phyloP scores from a whole-genome alignment of 139 green algal genomes.

The Chlorella sp. region DNA sequence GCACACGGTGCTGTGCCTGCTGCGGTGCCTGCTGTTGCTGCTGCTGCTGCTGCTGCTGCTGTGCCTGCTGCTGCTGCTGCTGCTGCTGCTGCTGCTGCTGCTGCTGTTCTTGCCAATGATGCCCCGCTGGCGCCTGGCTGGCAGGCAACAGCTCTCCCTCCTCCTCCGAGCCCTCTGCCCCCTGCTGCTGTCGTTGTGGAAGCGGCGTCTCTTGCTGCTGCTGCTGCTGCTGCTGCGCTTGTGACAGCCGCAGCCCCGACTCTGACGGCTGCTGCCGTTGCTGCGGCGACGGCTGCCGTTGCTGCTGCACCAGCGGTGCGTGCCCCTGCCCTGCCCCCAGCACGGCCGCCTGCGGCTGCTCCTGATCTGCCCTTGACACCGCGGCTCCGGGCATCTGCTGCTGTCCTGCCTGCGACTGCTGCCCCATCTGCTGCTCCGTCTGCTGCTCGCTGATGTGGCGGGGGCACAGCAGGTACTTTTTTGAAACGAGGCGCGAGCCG shows the following conservation, averaged over 20 bases:
- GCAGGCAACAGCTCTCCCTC: not conserved
- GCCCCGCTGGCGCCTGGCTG: not conserved
- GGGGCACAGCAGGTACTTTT: constrained; percentile 43
- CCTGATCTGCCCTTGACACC: not conserved
- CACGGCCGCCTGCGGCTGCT: not conserved
- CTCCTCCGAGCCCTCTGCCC: not conserved
- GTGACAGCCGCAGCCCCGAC: too few relatives aligned
- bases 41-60: not conserved
- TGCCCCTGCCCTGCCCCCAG: too few relatives aligned
- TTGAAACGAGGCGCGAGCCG: constrained; percentile 17
- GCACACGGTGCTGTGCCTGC: not conserved
- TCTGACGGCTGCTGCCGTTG: not conserved
- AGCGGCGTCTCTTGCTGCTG: not conserved
- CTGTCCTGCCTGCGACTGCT: not conserved
- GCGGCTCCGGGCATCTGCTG: not conserved
- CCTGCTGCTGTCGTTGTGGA: not conserved
- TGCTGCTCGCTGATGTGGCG: not conserved
- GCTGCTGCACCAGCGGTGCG: too few relatives aligned
- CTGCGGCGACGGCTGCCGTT: not conserved
- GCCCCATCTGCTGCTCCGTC: too few relatives aligned
- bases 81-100: not conserved
- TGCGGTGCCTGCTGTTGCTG: not conserved
- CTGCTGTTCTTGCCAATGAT: not conserved
- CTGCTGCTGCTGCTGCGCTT: not conserved
- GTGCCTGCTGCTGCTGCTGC: not conserved